Evolutionary conservation across 1,284 basidiomycete genomes (phyloP).

Genomic region (Apiotrichum brassicae): DNA sequence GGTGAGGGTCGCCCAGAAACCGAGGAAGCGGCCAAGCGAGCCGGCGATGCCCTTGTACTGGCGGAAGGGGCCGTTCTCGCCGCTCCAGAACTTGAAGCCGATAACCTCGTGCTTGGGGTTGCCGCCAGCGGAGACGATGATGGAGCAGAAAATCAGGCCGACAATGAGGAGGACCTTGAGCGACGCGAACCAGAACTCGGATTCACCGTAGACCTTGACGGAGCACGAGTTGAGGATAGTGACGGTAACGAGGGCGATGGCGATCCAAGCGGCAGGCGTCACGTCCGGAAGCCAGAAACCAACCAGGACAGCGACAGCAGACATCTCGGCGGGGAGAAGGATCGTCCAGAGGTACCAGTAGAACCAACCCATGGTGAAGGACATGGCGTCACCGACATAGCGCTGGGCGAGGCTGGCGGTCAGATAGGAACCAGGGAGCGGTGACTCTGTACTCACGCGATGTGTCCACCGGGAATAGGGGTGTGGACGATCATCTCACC

Average conservation of each 20-base stretch:
- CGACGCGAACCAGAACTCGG: constrained; percentile 52
- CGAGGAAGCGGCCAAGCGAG: constrained; percentile 49
- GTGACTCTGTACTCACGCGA: constrained; percentile 49
- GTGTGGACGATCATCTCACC: constrained; percentile 50
- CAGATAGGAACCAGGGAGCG: neutral
- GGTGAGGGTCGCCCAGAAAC: constrained; percentile 52
- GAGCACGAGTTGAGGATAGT: constrained; percentile 51
- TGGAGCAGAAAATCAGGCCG: constrained; percentile 52
- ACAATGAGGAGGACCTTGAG: constrained; percentile 73
- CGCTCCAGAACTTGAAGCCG: constrained; percentile 49
- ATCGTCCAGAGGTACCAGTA: constrained; percentile 68
- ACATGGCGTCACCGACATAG: constrained; percentile 59
- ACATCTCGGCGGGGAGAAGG: constrained; percentile 68
- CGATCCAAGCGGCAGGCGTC: constrained; percentile 65
- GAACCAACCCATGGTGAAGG: constrained; percentile 77
- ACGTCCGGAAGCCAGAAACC: constrained; percentile 59
- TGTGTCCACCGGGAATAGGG: constrained; percentile 61
- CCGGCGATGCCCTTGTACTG: constrained; percentile 43
- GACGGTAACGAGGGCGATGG: constrained; percentile 64
- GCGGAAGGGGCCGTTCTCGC: constrained; percentile 48
- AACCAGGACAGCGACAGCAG: constrained; percentile 69
- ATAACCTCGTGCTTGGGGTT: constrained; percentile 43
- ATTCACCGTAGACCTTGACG: constrained; percentile 53
- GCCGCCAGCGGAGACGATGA: constrained; percentile 55
- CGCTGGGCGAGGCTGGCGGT: constrained; percentile 53